These are phyloP conservation scores for Coemansia sp. DNA, from an alignment of 192 early-diverging fungal genomes.

Conservation along the genomic window DNA sequence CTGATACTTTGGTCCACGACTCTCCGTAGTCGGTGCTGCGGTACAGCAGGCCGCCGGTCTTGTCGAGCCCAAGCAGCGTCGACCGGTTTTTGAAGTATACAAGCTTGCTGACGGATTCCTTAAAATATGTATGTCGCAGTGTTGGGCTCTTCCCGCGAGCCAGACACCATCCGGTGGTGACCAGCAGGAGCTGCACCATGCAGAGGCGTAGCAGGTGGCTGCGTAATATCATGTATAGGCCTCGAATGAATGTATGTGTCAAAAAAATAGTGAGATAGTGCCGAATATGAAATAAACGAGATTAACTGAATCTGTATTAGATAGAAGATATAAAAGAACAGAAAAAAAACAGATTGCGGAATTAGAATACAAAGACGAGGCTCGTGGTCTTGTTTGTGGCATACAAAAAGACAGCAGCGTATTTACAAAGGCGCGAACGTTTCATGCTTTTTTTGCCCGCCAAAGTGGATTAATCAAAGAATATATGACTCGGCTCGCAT, in stretches of 20 bases:
- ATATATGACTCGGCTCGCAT: too few relatives aligned
- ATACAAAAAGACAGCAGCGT: neutral
- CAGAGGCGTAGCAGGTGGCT: neutral
- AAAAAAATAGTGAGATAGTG: neutral
- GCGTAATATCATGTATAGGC: neutral
- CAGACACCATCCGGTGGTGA: neutral
- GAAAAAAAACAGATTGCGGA: neutral
- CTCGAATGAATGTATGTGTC: neutral
- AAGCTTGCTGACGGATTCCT: constrained; percentile 40
- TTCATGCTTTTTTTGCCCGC: too few relatives aligned
- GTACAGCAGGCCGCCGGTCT: constrained; percentile 51
- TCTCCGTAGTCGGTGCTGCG: constrained; percentile 71
- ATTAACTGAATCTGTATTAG: neutral
- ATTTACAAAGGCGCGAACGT: too few relatives aligned
- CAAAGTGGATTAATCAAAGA: too few relatives aligned
- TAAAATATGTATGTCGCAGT: constrained; percentile 42
- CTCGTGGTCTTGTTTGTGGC: neutral
- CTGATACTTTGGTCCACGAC: constrained; percentile 57
- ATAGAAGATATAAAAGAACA: neutral
- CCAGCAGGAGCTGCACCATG: constrained; percentile 5
- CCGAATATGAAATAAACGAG: too few relatives aligned
- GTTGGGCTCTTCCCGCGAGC: constrained; percentile 15
- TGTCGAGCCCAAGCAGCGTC: constrained; percentile 60
- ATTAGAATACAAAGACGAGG: neutral
- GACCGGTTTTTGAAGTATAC: constrained; percentile 46